Percentiles rank a stretch among this genome's conserved stretches.
These are phyloP conservation scores for Starmerella davenportii DNA, from an alignment of 805 yeast genomes.

Conservation along the genomic window DNA sequence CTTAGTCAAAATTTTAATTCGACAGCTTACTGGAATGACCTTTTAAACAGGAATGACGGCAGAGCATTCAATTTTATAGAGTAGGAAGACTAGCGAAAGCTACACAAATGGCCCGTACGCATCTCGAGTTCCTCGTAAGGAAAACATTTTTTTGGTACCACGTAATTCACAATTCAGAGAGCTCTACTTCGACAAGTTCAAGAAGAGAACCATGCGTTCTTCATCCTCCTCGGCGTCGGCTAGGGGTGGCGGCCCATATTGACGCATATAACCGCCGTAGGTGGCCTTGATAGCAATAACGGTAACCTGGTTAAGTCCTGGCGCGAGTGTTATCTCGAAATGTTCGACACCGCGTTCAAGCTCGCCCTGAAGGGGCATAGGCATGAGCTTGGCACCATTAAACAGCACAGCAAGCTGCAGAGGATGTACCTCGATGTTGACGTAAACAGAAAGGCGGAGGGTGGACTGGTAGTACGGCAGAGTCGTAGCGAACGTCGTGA, in stretches of 20 bases:
- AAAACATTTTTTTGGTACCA: no score
- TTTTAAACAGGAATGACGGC: no score
- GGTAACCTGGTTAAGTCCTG: constrained; percentile 24
- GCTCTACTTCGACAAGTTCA: constrained; percentile 20
- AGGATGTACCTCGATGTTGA: constrained; percentile 27
- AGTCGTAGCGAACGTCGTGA: constrained; percentile 18
- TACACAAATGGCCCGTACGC: no score
- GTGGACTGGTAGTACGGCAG: constrained; percentile 34
- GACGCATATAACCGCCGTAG: constrained; percentile 16
- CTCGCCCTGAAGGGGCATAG: constrained; percentile 3
- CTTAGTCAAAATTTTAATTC: no score
- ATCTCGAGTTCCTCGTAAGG: no score
- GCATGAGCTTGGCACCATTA: constrained; percentile 20
- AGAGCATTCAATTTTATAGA: no score
- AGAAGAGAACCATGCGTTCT: constrained; percentile 18
- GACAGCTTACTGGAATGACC: no score
- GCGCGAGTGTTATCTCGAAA: constrained; percentile 21
- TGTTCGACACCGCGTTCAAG: constrained; percentile 15
- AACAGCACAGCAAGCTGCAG: constrained; percentile 20
- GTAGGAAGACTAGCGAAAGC: no score
- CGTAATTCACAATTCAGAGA: no score
- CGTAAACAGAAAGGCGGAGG: constrained; percentile 28
- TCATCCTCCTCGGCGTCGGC: constrained; percentile 19
- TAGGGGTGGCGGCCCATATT: constrained; percentile 19
- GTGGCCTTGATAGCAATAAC: constrained; percentile 17